These are phyloP conservation scores for Glomus cerebriforme DNA, from an alignment of 192 early-diverging fungal species.

Conservation along the genomic window DNA sequence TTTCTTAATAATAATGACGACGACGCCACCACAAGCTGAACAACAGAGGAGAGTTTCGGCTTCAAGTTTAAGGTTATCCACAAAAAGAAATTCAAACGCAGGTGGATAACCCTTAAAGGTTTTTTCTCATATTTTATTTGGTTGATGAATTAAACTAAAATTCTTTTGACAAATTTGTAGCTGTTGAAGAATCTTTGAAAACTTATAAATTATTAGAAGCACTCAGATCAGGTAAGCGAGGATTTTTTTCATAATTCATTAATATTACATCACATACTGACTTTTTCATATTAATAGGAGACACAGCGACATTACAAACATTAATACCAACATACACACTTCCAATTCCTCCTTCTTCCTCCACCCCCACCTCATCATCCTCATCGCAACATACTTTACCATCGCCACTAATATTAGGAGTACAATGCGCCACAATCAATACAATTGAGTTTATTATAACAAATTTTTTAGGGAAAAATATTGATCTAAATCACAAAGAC, in stretches of 20 bases:
- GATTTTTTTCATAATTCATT: background rate
- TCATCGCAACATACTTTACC: constrained; percentile 13
- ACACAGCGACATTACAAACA: background rate
- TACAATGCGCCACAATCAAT: constrained; percentile 64
- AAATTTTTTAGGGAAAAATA: constrained; percentile 35
- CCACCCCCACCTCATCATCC: background rate
- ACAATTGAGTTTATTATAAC: constrained; percentile 57
- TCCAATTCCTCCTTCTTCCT: background rate
- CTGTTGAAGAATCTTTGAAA: constrained; percentile 35
- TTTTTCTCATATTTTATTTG: background rate
- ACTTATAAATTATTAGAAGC: constrained; percentile 39
- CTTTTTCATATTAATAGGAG: background rate
- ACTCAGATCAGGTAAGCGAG: constrained; percentile 36
- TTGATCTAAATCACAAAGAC: constrained; percentile 57
- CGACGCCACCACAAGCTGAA: background rate
- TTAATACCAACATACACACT: constrained; percentile 10
- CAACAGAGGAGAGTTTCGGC: background rate
- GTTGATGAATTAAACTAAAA: too few relatives aligned
- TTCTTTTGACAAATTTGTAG: background rate
- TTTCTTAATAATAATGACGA: background rate
- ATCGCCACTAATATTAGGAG: constrained; percentile 59
- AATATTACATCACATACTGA: background rate
- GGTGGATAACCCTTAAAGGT: background rate
- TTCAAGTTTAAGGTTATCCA: background rate
- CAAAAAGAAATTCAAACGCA: background rate